Percentiles rank a stretch among this genome's conserved stretches.
Evolutionary conservation across 2,329 filamentous ascomycete genomes (phyloP).

Genomic region (Cercospora zeina): DNA sequence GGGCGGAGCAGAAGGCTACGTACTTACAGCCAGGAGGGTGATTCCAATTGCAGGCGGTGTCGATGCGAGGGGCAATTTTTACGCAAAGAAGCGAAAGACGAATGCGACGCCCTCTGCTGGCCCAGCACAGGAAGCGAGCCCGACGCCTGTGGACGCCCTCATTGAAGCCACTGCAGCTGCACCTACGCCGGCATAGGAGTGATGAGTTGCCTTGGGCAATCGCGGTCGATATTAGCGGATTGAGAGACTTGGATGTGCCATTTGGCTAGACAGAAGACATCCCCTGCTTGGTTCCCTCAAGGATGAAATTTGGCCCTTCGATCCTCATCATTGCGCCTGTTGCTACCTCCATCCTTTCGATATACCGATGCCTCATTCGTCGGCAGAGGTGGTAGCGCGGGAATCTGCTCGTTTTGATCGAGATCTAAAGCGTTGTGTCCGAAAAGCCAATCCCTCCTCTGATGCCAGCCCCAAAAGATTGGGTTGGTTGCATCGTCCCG

Average conservation of each 20-base stretch:
- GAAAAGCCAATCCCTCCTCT: slow-evolving; percentile 38
- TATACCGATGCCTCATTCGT: neutral
- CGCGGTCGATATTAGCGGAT: neutral
- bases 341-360: neutral
- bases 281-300: neutral
- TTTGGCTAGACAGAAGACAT: neutral
- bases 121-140: neutral
- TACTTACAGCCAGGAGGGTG: slow-evolving; percentile 81
- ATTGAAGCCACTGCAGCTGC: neutral
- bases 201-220: neutral
- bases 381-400: neutral
- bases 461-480: slow-evolving; percentile 37
- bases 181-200: slow-evolving; percentile 13
- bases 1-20: slow-evolving; percentile 85
- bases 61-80: slow-evolving; percentile 75
- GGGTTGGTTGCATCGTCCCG: slow-evolving; percentile 33
- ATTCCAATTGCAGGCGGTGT: slow-evolving; percentile 77
- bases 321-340: neutral
- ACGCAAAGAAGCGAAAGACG: slow-evolving; percentile 63
- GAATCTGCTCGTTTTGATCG: neutral
- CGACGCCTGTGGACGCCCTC: neutral
- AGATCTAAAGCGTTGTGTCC: neutral
- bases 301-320: neutral
- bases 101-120: neutral
- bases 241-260: too few relatives aligned